Evolutionary conservation across 169 alveolate species (phyloP).

Genomic region (Cryptosporidium viatorum): DNA sequence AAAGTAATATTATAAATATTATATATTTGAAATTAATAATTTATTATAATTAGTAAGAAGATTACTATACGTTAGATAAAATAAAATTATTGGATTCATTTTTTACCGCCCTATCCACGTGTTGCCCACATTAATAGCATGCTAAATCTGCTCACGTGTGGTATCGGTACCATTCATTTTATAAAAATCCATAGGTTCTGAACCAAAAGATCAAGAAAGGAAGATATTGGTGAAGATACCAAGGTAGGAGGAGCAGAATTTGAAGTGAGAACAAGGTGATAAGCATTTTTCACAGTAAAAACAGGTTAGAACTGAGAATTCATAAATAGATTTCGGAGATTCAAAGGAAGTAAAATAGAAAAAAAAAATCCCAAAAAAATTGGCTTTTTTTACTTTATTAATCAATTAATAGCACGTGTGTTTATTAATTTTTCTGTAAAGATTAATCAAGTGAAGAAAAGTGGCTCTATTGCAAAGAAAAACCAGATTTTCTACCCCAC

Average conservation of each 20-base stretch:
- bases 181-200: slow-evolving; percentile 54
- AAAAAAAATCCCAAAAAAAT: background rate
- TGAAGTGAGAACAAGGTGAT: slow-evolving; percentile 13
- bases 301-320: slow-evolving; percentile 54
- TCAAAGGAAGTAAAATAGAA: background rate
- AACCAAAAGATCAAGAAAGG: slow-evolving; percentile 34
- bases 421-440: background rate
- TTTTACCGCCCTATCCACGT: slow-evolving; percentile 76
- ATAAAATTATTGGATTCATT: slow-evolving; percentile 56
- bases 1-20: background rate
- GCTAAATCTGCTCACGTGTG: slow-evolving; percentile 75
- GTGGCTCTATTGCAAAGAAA: background rate
- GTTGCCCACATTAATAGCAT: slow-evolving; percentile 77
- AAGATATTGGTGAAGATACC: slow-evolving; percentile 49
- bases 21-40: background rate
- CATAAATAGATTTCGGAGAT: slow-evolving; percentile 45
- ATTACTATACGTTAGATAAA: slow-evolving; percentile 64
- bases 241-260: slow-evolving; percentile 13
- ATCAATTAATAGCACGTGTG: background rate
- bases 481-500: slow-evolving; percentile 17
- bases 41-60: background rate
- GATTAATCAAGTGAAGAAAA: background rate
- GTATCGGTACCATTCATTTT: slow-evolving; percentile 76
- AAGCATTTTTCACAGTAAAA: background rate
- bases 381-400: background rate